These are phyloP conservation scores for Arthrobotrys iridis DNA, from an alignment of 2,329 filamentous ascomycete genomes.

Conservation along the genomic window DNA sequence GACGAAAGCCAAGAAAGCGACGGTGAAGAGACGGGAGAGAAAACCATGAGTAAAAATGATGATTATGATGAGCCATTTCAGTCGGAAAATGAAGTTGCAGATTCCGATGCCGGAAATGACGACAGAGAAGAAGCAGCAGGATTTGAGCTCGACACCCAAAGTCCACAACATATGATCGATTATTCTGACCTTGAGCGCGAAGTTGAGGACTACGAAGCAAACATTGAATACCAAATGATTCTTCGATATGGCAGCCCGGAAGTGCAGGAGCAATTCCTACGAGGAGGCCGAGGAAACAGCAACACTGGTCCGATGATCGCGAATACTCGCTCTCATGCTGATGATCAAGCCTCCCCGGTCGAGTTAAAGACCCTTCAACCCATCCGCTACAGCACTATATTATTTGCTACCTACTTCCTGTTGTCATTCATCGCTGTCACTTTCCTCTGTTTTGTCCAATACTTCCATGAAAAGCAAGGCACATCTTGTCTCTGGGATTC, in stretches of 20 bases:
- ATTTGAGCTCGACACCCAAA: neutral
- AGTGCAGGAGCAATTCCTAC: neutral
- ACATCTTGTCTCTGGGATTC: slow-evolving; percentile 16
- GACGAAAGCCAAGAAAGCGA: no score
- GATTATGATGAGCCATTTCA: neutral
- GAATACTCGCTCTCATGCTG: neutral
- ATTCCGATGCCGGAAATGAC: neutral
- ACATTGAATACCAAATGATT: slow-evolving; percentile 1
- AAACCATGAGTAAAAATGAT: neutral
- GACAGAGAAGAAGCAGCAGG: neutral
- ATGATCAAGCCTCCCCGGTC: neutral
- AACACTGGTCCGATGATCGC: neutral
- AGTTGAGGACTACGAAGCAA: neutral
- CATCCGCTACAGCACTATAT: neutral
- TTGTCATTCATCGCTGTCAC: neutral
- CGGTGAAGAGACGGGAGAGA: neutral
- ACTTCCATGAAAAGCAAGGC: slow-evolving; percentile 16
- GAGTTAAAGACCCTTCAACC: neutral
- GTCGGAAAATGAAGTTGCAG: neutral
- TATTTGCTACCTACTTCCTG: neutral
- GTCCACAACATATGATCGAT: slow-evolving; percentile 11
- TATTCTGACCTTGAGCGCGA: slow-evolving; percentile 32
- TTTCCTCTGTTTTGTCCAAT: neutral
- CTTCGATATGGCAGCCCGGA: slow-evolving; percentile 3
- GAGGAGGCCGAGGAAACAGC: neutral